Evolutionary conservation across 208 protist genomes (phyloP).

Genomic region (Wallacemonas collosoma): DNA sequence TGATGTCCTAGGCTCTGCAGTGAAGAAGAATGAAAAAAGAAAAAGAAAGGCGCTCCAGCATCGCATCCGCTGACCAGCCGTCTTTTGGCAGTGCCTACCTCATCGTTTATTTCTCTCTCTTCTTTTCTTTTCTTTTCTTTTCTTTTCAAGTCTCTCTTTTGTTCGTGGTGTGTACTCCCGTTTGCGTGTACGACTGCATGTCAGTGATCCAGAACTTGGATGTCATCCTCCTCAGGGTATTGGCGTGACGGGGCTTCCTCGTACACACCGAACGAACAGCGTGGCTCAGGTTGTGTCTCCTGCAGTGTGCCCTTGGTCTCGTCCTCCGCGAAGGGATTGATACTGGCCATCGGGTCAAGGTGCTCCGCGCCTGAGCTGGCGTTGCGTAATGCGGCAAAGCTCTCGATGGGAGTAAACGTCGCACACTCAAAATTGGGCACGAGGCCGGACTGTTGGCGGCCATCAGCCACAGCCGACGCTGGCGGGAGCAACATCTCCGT

Average conservation of each 20-base stretch:
- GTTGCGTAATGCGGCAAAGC: not conserved
- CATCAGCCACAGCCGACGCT: constrained; percentile 1
- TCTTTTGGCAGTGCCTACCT: too few species aligned
- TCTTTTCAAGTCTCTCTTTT: not conserved
- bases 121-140: not conserved
- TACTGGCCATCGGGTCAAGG: constrained; percentile 33
- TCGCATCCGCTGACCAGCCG: too few species aligned
- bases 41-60: not conserved
- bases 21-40: not conserved
- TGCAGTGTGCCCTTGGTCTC: not conserved
- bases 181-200: too few species aligned
- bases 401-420: constrained; percentile 27
- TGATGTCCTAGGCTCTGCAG: not conserved
- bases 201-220: too few species aligned
- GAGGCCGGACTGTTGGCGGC: constrained; percentile 9
- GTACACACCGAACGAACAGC: not conserved
- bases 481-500: not conserved
- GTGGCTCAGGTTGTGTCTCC: not conserved
- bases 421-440: constrained; percentile 37
- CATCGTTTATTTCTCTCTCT: not conserved
- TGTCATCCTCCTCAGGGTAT: not conserved
- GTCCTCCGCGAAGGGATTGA: constrained; percentile 34
- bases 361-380: constrained; percentile 13
- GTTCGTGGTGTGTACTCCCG: too few species aligned
- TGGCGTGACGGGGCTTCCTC: not conserved